Evolutionary conservation across 2,329 filamentous ascomycete genomes (phyloP), one percentile per base, ranked within the genome.

Genomic region (Cadophora gregata): DNA sequence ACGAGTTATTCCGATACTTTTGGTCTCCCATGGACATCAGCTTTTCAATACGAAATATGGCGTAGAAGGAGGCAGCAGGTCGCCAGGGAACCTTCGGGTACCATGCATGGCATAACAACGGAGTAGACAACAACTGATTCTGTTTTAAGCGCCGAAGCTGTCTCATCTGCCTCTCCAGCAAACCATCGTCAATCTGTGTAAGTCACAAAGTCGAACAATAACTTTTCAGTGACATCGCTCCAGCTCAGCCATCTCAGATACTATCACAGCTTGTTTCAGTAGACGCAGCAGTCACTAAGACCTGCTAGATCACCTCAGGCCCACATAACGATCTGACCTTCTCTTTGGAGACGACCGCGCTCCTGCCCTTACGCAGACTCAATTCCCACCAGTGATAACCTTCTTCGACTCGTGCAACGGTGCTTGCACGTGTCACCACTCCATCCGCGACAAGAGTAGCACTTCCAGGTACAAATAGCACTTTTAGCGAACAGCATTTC

Each of bases 241-340:
- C 16, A 33, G 51, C 51, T 55, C 50, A 31, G 50, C 50, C 27
- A 25, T 55, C 51, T 55, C 51, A 55, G 12, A 29, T 31, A n/a
- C n/a, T n/a, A 12, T 55, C 51, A 55, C 19, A 4, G 19, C 2
- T n/a, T 21, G 19, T 21, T 47, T 47, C 42, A 45, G 42, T 4
- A n/a, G 21, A 21, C 2, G 19, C n/a, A 21, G 19, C 19, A 47
- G 21, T n/a, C 6, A 47, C 42, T 21, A 47, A 47, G 1, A 21
- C 7, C 42, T 47, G 1, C 3, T 10, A 21, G 19, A 47, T 6
- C 42, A 47, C n/a, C 5, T 21, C 19, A 47, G 21, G 5, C 42
- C 21, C 42, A 21, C 42, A 47, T 21, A 4, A 47, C 19, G 42
- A 47, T 21, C 10, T 47, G 42, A 47, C 5, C n/a, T n/a, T n/a